Evolutionary conservation across 345 rosid species (phyloP), one percentile per base, ranked within the genome.

Genomic region (Aegle marmelos): DNA sequence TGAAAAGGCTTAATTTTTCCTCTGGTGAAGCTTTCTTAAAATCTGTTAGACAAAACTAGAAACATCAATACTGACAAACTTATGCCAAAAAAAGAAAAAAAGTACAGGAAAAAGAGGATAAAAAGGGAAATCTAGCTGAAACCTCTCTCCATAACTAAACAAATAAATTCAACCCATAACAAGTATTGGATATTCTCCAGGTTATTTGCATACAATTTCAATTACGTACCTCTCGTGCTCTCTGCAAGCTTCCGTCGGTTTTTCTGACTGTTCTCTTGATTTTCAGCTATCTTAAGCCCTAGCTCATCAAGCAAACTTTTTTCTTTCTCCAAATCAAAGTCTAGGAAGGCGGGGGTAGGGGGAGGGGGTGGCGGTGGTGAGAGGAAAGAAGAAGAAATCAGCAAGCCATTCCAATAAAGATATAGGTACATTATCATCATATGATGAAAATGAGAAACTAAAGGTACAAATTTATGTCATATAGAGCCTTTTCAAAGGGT

Each of bases 241-340:
- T 94, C 99, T 37, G 98, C 99, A 82, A 96, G 99, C 82, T 94
- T 96, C 58, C 99, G 89, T 39, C 98, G 87, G 80, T 96, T 96
- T 79, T 91, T 92, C 80, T 89, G 97, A 81, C 99, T 94, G 84
- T 91, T 92, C 81, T 96, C 98, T 88, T 96, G 97, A 81, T 91
- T 96, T 82, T 96, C 99, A 82, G 95, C 99, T 78, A 96, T 94
- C 76, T 88, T 89, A 37, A 96, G 90, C 73, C 98, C 99, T 82
- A 94, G 99, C 79, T 96, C 99, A 78, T 96, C 99, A 78, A 96
- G 87, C 76, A 89, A 72, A 36, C 86, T 89, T 82, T 91, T 94
- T 85, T 94, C 98, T 88, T 92, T 91, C 91, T 96, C 98, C 89
- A 96, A 84, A 83, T 90, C 91, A 87, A 94, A 96, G 21, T 92